Evolutionary conservation across 2,329 filamentous ascomycete species (phyloP), one percentile per base, ranked within the genome.

Genomic region (Chaetomiaceae sp.): DNA sequence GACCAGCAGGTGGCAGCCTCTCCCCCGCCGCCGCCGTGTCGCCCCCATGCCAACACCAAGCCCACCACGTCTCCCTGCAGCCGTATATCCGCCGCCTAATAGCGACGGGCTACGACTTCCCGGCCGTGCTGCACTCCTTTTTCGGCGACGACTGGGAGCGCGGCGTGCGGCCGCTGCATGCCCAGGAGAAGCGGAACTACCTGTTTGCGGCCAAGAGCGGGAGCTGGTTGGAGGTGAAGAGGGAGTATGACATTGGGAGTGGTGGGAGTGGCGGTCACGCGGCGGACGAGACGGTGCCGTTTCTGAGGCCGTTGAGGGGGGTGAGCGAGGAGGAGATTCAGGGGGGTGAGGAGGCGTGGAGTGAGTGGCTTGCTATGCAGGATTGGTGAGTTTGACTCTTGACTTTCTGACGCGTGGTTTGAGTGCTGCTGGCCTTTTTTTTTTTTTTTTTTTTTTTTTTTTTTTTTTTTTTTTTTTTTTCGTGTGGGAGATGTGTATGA

Each of bases 361-460:
- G 90, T 67, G 86, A 92, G 64, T 97, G 92, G 92, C 74, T 96
- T 29, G 89, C 89, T 12, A 95, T 96, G 89, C 90, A 96, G 70
- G 92, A 96, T 69, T 97, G 92, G 59, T 59, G 43, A 39, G 57
- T 55, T n/a, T 11, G 17, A 20, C 3, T 25, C 9, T 19, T 42
- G n/a, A n/a, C n/a, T n/a, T n/a, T n/a, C n/a, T n/a, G n/a, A n/a
- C n/a, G n/a, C n/a, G n/a, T n/a, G n/a, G n/a, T n/a, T n/a, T n/a
- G n/a, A n/a, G n/a, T n/a, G n/a, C n/a, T n/a, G n/a, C n/a, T n/a
- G 4, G 6, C 19, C 17, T 25, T 12, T 27, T 15, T 8, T 23
- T 29, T 37, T 20, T 33, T 33, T 20, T 33, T 47, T 19, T 11
- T 20, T 4, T 34, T 33, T 39, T 12, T 34, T 39, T 33, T 40